A percentile compares a stretch with the other conserved stretches of the same genome.
Conservation (phyloP, 495 filamentous ascomycete genomes). For the Lasiosphaeria miniovina region DNA sequence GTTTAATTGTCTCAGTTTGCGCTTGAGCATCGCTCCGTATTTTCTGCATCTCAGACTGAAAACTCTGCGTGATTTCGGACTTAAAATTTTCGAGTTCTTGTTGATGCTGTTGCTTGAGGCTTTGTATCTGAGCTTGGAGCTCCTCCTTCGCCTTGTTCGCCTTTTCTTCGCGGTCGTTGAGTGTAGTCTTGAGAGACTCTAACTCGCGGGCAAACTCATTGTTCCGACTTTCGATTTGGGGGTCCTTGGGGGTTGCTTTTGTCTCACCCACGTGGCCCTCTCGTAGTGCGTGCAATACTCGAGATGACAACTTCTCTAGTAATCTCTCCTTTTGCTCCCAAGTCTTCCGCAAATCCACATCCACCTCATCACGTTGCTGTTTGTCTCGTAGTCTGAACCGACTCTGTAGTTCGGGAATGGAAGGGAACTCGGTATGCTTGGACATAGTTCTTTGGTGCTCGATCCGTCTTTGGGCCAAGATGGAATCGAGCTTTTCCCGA, state of each 20-base stretch:
- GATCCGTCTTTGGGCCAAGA: conserved; percentile 10
- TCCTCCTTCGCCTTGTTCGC: neutral
- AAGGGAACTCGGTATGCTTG: conserved; percentile 31
- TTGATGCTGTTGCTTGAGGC: conserved; percentile 2
- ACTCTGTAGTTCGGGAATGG: conserved; percentile 29
- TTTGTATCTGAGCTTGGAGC: neutral
- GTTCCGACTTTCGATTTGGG: neutral
- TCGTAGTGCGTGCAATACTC: too few species aligned
- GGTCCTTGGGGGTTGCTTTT: neutral
- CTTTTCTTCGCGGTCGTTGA: neutral
- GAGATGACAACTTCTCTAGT: neutral
- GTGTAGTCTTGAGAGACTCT: neutral
- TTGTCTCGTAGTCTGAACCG: conserved; percentile 12
- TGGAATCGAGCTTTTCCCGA: conserved; percentile 16
- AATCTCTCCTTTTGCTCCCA: neutral
- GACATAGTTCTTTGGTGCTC: conserved; percentile 24
- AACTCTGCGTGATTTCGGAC: neutral
- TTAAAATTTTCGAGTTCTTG: neutral
- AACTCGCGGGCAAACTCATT: neutral
- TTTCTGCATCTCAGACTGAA: neutral
- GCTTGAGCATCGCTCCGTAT: neutral
- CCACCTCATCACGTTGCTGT: conserved; percentile 1
- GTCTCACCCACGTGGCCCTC: neutral
- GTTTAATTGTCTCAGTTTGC: neutral
- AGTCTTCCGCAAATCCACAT: conserved; percentile 4